Evolutionary conservation across 805 yeast species (phyloP).

Genomic region (Tetrapisispora nanseiensis): DNA sequence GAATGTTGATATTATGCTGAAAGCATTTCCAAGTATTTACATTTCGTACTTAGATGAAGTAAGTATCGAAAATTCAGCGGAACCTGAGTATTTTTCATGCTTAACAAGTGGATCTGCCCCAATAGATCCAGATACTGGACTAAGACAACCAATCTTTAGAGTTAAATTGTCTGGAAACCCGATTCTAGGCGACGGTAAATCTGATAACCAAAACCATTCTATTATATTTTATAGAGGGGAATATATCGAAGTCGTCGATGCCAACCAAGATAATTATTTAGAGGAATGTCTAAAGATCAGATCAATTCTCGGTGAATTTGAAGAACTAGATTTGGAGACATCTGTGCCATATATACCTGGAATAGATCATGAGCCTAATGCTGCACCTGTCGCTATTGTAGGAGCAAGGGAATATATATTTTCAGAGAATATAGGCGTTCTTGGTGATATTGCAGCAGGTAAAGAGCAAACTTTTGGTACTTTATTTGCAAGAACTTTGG

Average conservation of each 20-base stretch:
- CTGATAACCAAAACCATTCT: slow-evolving; percentile 89
- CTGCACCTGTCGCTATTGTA: slow-evolving; percentile 71
- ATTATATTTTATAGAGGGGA: slow-evolving; percentile 86
- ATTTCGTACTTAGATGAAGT: slow-evolving; percentile 49
- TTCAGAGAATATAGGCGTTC: slow-evolving; percentile 82
- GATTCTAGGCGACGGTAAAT: slow-evolving; percentile 90
- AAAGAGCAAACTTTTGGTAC: slow-evolving; percentile 97
- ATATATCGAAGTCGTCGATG: slow-evolving; percentile 89
- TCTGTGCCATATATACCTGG: slow-evolving; percentile 56
- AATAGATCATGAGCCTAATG: slow-evolving; percentile 31
- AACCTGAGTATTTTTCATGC: slow-evolving; percentile 47
- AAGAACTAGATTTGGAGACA: slow-evolving; percentile 52
- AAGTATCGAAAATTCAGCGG: slow-evolving; percentile 15
- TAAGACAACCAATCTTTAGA: slow-evolving; percentile 52
- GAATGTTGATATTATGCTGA: slow-evolving; percentile 56
- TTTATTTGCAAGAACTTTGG: slow-evolving; percentile 82
- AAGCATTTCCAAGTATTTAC: slow-evolving; percentile 59
- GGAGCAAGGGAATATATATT: slow-evolving; percentile 95
- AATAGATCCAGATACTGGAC: slow-evolving; percentile 44
- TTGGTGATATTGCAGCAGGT: slow-evolving; percentile 96
- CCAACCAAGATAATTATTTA: slow-evolving; percentile 89
- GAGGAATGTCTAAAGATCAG: slow-evolving; percentile 91
- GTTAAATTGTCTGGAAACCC: slow-evolving; percentile 88
- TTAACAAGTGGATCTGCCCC: slow-evolving; percentile 53
- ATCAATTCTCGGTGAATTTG: slow-evolving; percentile 82